Base-by-base conservation (phyloP, 768 basidiomycete genomes). In the Mycena maculata region DNA sequence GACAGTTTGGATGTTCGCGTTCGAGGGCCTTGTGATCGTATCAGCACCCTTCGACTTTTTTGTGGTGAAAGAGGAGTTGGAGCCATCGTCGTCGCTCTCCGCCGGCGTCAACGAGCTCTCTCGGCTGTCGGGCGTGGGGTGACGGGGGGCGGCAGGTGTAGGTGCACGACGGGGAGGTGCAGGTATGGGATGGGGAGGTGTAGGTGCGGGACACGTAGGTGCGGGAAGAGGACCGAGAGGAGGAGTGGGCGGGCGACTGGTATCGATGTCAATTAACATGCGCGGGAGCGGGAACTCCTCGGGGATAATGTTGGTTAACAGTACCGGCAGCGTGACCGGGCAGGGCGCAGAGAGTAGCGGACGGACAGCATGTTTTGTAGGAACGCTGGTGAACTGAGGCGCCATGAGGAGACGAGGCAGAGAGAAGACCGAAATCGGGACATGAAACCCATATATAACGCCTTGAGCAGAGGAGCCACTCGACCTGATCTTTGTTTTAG, bases 61-160 rank as follows among this genome's bases (percentile, higher is more conserved):
- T 49, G 48, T 15, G 15, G 48, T 30, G 48, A 31, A 18, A 33
- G 44, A 36, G 5, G 57, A 45, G 2, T 31, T 12, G 3, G 42
- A 15, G 23, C 13, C 33, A 15, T 20, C 1, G 57, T 45, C 57
- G 3, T 28, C 27, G 39, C 41, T 36, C 16, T 31, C 44, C 23
- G 18, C 22, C 20, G 57, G 42, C 30, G 57, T 48, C 57, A 58
- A 28, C 22, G 57, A 45, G 18, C 30, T 58, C 31, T 58, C 57
- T 45, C 57, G 45, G 44, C 39, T 33, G 45, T 33, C 44, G 42
- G 57, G 57, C 25, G 42, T 31, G 25, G 31, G n/a, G 31, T 15
- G 44, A 33, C 44, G 57, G 20, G 2, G 28, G 18, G 47, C 20
- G 27, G 25, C 18, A 44, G 44, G 36, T 10, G 20, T 54, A 33